phyloP scores from a whole-genome alignment of 148 eudicot genomes.

The Hydrangea macrophylla region DNA sequence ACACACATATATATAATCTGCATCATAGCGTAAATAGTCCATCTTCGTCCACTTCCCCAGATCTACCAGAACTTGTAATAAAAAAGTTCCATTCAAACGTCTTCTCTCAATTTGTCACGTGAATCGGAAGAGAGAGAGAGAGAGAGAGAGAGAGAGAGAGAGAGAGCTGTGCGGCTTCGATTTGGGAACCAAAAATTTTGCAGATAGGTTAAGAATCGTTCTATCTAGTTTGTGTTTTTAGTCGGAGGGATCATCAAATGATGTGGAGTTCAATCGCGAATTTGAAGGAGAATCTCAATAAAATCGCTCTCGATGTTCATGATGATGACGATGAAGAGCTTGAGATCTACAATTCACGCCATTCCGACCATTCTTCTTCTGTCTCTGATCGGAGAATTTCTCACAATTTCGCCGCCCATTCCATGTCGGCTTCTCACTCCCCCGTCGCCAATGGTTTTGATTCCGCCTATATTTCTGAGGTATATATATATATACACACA shows the following conservation, averaged over 20 bases:
- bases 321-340: constrained; percentile 54
- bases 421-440: constrained; percentile 35
- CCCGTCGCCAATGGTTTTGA: constrained; percentile 55
- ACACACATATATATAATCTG: too few relatives aligned
- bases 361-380: constrained; percentile 34
- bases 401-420: constrained; percentile 38
- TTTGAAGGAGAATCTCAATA: constrained; percentile 83
- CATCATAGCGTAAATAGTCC: too few relatives aligned
- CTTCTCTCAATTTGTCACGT: not conserved
- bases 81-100: not conserved
- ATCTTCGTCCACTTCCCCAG: too few relatives aligned
- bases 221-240: not conserved
- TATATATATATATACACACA: not conserved
- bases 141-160: too few relatives aligned
- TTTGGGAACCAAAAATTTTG: too few relatives aligned
- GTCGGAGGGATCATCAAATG: constrained; percentile 5
- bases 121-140: not conserved
- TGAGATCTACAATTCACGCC: constrained; percentile 35
- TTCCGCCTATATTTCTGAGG: constrained; percentile 56
- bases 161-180: too few relatives aligned
- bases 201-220: too few relatives aligned
- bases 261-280: constrained; percentile 88
- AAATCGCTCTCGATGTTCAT: constrained; percentile 85
- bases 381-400: constrained; percentile 54
- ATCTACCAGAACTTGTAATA: not conserved